A percentile compares a stretch with the other conserved stretches of the same genome.
These are phyloP conservation scores for Lachancea meyersii DNA, from an alignment of 805 yeast genomes.

Conservation along the genomic window DNA sequence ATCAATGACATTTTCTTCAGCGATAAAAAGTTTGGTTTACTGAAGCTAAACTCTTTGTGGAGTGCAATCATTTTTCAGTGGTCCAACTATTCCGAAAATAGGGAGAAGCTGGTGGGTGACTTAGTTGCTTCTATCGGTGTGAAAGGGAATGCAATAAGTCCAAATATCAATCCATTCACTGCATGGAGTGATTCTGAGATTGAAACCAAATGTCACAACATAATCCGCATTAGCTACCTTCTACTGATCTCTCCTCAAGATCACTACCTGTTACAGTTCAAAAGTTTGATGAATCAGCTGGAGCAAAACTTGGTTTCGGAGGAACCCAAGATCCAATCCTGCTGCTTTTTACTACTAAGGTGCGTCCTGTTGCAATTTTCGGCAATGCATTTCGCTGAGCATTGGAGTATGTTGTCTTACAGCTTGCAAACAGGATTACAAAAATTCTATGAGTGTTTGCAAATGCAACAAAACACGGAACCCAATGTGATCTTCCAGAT, in stretches of 20 bases:
- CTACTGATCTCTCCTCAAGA: conserved; percentile 58
- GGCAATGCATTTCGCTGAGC: conserved; percentile 55
- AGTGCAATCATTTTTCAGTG: conserved; percentile 50
- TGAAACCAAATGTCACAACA: conserved; percentile 43
- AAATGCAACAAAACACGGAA: conserved; percentile 26
- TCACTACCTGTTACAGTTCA: conserved; percentile 42
- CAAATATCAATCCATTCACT: conserved; percentile 52
- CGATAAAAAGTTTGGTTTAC: conserved; percentile 20
- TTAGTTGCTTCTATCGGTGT: conserved; percentile 26
- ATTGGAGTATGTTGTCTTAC: conserved; percentile 65
- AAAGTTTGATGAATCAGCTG: conserved; percentile 41
- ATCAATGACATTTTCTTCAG: conserved; percentile 64
- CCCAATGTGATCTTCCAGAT: conserved; percentile 43
- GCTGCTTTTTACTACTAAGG: conserved; percentile 50
- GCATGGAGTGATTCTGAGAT: conserved; percentile 66
- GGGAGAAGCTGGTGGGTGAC: conserved; percentile 40
- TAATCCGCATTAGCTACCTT: conserved; percentile 61
- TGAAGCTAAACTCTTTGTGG: conserved; percentile 39
- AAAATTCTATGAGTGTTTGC: conserved; percentile 26
- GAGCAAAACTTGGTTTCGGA: conserved; percentile 35
- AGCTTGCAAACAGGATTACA: conserved; percentile 43
- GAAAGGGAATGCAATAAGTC: conserved; percentile 42
- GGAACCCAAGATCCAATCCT: conserved; percentile 22
- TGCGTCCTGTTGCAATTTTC: conserved; percentile 58
- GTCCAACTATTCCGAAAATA: conserved; percentile 49